Evolutionary conservation across 2,329 filamentous ascomycete genomes (phyloP), one percentile per base, ranked within the genome.

Genomic region (Diaporthe longicolla): DNA sequence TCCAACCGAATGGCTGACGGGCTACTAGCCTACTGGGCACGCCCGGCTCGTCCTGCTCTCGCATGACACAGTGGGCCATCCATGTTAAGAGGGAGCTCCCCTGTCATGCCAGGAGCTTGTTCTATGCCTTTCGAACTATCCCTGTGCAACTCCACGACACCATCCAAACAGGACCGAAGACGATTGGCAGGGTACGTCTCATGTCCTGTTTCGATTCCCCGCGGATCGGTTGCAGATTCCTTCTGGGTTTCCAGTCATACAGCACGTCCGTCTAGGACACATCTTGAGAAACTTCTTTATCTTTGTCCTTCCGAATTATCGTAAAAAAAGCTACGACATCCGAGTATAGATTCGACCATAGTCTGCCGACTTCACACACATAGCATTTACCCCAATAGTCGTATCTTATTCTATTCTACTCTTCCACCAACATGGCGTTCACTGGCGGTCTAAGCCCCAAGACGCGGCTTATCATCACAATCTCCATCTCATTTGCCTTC

Each of bases 401-500:
- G 10, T n/a, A 13, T 43, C 35, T 10, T 13, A 48, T 32, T 43
- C 26, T 35, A 65, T n/a, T 10, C 21, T n/a, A 21, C 8, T 21
- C 19, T 45, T 40, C 26, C 7, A 37, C 24, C 59, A 78, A 45
- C 50, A 86, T 87, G 85, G 80, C 74, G 5, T 76, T 83, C 71
- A 81, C 40, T 7, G 40, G 40, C 40, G 17, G 77, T 32, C 76
- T 86, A 10, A 79, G 81, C 10, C 81, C 82, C 17, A 89, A 86
- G 79, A 84, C 86, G 71, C 87, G 85, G 74, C 81, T 90, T 6
- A 81, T 83, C 52, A 81, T 81, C 7, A 86, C 86, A 0, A 89
- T 90, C 63, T 81, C 75, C 73, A 87, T 90, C 54, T 88, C 87
- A 0, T 84, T 86, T 52, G 78, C 80, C 0, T 90, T 90, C 76